Evolutionary conservation across 805 yeast genomes (phyloP).

Genomic region (Blastobotrys peoriensis): DNA sequence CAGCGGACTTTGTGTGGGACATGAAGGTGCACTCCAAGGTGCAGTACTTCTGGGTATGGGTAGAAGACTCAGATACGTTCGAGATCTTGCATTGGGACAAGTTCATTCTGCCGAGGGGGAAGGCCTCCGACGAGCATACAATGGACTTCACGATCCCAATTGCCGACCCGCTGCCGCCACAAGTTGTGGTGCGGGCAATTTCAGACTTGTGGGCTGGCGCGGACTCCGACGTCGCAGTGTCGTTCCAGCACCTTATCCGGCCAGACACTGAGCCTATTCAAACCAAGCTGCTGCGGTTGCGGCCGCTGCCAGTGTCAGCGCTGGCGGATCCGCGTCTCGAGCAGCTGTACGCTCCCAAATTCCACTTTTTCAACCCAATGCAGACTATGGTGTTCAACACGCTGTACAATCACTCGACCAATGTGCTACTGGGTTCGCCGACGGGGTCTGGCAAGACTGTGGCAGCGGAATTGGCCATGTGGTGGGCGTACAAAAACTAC

Average conservation of each 20-base stretch:
- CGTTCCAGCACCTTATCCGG: conserved; percentile 83
- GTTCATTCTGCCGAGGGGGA: conserved; percentile 58
- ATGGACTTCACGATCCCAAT: conserved; percentile 91
- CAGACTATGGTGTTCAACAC: conserved; percentile 96
- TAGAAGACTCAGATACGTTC: conserved; percentile 75
- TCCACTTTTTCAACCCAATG: conserved; percentile 94
- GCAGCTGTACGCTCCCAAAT: conserved; percentile 56
- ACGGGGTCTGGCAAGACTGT: conserved; percentile 98
- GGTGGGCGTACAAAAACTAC: conserved; percentile 85
- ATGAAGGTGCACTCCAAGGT: conserved; percentile 71
- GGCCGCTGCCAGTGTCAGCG: conserved; percentile 82
- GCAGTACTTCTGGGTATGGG: conserved; percentile 87
- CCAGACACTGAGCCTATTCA: conserved; percentile 84
- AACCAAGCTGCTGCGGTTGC: conserved; percentile 70
- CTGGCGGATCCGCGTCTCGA: conserved; percentile 64
- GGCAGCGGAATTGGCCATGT: conserved; percentile 93
- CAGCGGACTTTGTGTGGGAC: conserved; percentile 85
- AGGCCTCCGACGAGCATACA: conserved; percentile 51
- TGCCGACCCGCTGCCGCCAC: conserved; percentile 84
- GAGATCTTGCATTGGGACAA: conserved; percentile 77
- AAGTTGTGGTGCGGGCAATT: conserved; percentile 68
- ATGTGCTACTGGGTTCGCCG: conserved; percentile 93
- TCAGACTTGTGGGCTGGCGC: conserved; percentile 90
- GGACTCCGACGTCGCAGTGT: conserved; percentile 66
- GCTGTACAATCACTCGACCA: conserved; percentile 68